Base-by-base conservation (phyloP, 768 basidiomycete genomes). In the Mrakia frigida region DNA sequence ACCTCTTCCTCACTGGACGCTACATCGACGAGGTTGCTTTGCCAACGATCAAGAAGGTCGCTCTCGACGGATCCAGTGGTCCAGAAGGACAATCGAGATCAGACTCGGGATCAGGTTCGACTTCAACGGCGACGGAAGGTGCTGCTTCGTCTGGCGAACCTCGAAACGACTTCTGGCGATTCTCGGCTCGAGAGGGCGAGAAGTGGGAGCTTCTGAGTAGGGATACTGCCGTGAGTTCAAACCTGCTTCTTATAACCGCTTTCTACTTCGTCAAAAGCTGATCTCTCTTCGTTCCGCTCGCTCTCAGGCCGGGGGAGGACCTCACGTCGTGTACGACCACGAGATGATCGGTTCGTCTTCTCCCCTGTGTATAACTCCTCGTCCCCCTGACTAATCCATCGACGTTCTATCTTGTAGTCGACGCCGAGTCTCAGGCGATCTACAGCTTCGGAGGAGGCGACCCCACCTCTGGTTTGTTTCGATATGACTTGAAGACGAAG, bases 151-250 rank as follows among this genome's bases (percentile, higher is more conserved):
- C 52, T 6, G 1, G 25, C 0, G 70, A 59, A 21, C 43, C 61
- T 41, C 18, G 16, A 41, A 75, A 70, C 60, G 69, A 75, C n/a
- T 53, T 75, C 21, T 75, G 74, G 74, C 46, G 74, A 14, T 75
- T 70, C 69, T 74, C 63, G 3, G 21, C 43, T 25, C 28, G n/a
- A 25, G 53, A 70, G 43, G 70, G 70, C 11, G 68, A 53, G 10
- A 61, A 35, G 35, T 75, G 74, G 74, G 68, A 70, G 68, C 28
- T 70, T 28, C 25, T 75, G 11, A 60, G 68, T 35, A 23, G 33
- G 3, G 46, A 75, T 28, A 75, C 68, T 23, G 56, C 46, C 28
- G 74, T 75, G 18, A 35, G 74, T 63, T 28, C 1, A 13, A 14
- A 23, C 2, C n/a, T 18, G 1, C 18, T 18, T 41, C 37, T 1